Conservation (phyloP, 2,329 filamentous ascomycete genomes). For the Colletotrichum abscissum region DNA sequence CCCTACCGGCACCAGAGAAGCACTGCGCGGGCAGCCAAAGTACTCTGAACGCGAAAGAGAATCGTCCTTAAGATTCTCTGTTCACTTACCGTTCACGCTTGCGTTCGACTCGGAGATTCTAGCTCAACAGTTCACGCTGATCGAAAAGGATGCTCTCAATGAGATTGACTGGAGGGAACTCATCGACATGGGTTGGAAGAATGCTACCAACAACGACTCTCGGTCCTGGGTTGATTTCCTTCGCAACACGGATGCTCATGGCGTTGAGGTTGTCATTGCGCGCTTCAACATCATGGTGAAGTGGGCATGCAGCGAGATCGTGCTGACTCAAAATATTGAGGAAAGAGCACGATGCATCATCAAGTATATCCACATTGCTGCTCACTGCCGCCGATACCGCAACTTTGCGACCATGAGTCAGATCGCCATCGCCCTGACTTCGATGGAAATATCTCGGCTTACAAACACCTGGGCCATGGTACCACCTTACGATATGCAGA, state of each 20-base stretch:
- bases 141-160: conserved; percentile 87
- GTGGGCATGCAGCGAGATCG: conserved; percentile 84
- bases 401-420: conserved; percentile 90
- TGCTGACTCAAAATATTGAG: conserved; percentile 77
- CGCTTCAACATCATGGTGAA: conserved; percentile 91
- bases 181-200: conserved; percentile 85
- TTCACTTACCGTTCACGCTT: conserved; percentile 82
- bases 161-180: conserved; percentile 91
- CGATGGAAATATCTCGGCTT: conserved; percentile 76
- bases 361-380: conserved; percentile 85
- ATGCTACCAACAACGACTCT: conserved; percentile 70
- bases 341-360: conserved; percentile 82
- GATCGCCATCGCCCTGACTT: conserved; percentile 80
- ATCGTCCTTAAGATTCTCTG: conserved; percentile 54
- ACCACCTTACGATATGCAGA: conserved; percentile 71
- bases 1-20: conserved; percentile 48
- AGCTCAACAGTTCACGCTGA: conserved; percentile 85
- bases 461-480: conserved; percentile 78
- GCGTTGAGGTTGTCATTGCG: conserved; percentile 85
- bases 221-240: conserved; percentile 87
- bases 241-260: conserved; percentile 76
- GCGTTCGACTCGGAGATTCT: conserved; percentile 83
- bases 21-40: conserved; percentile 48
- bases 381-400: conserved; percentile 78
- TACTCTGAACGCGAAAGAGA: conserved; percentile 40